Evolutionary conservation across 2,329 filamentous ascomycete genomes (phyloP), one percentile per base, ranked within the genome.

Genomic region (Fusarium fracticaudum): DNA sequence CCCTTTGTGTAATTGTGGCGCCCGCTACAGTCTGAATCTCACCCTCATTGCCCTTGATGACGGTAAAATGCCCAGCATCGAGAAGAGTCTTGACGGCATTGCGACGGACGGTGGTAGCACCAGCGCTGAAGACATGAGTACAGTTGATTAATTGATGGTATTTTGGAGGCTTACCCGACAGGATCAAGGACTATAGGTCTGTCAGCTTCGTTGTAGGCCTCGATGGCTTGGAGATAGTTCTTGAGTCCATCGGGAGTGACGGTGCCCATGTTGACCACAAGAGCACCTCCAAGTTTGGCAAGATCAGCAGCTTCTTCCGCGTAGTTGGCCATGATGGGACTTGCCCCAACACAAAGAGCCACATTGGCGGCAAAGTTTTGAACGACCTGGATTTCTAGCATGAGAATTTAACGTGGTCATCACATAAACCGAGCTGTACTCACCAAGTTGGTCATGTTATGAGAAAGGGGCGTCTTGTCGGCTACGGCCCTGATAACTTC

Each of bases 231-330:
- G 43, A 90, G 79, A 81, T 96, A 95, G 81, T 94, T 94, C 17
- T 85, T 78, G 7, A 96, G 83, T 41, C 91, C 92, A 10, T 94
- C 93, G 0, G 92, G 90, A 3, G 93, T 96, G 12, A 96, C 91
- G 1, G 94, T 98, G 35, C 96, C 96, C 94, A 98, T 98, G 83
- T 98, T 98, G 79, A 98, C 88, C 51, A 98, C 93, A 3, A 98
- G 88, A 1, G 92, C 90, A 17, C 94, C 94, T 43, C 92, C 91
- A 1, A 97, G 88, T 37, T 87, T 88, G 18, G 93, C 91, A n/a
- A 98, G 88, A 79, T 98, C 95, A 13, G 84, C 81, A 0, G 95
- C 95, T 86, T 98, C 96, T 58, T 91, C 89, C 33, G 91, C 93
- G 78, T 95, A 93, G 81, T 94, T 95, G 13, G 95, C 92, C 96